Evolutionary conservation across 1,284 basidiomycete species (phyloP), one percentile per base, ranked within the genome.

Genomic region (Ganoderma boninense): DNA sequence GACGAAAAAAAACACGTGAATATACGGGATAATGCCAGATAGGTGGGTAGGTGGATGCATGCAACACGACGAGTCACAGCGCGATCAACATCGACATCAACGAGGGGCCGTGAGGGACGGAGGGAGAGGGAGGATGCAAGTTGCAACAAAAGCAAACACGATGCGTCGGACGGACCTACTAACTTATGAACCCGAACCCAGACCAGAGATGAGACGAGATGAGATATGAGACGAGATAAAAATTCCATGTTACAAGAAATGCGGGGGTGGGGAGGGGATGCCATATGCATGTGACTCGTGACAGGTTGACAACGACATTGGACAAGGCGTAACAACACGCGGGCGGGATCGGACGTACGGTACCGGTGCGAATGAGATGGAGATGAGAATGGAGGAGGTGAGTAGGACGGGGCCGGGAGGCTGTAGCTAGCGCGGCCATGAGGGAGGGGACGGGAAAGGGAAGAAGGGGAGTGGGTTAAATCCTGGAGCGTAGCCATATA

Each of bases 241-340:
- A 42, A 42, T 18, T 44, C 40, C 38, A 42, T 62, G 60, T 62
- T 44, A 62, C 60, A 62, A 62, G 60, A 62, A 62, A n/a, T 26
- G 16, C 49, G 49, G 49, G 49, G 4, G 29, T 32, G 29, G 29
- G 29, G 29, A 32, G 29, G 11, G 23, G 38, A 38, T 38, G 38
- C 38, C 38, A 38, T 38, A 38, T 38, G 38, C 10, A 38, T 38
- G 38, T 38, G 10, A 32, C 29, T 32, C 4, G n/a, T 52, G 49
- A 52, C 49, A 52, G 11, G 38, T 10, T 52, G 49, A 52, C 49
- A 11, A 18, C 20, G 44, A 46, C 18, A 46, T 20, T 46, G 44
- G 44, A 20, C 44, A n/a, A 8, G 46, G n/a, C 20, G 20, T 32
- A 23, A 44, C 40, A 46, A 52, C 49, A 52, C 23, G 49, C 49